Evolutionary conservation across 495 filamentous ascomycete genomes (phyloP).

Genomic region (Zalerion maritima): DNA sequence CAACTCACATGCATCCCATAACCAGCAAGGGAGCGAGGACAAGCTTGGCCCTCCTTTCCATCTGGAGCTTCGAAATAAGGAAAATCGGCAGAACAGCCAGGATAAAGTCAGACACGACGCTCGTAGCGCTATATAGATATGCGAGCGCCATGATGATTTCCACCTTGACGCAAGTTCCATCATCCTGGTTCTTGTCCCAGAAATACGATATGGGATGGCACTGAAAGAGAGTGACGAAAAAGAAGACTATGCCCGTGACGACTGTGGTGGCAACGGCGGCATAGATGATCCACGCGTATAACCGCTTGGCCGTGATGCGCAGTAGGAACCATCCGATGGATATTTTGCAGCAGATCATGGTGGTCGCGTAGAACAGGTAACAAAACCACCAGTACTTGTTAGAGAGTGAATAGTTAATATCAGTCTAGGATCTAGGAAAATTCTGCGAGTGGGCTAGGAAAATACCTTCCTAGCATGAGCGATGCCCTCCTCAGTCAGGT

Average conservation of each 20-base stretch:
- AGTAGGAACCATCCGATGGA: constrained; percentile 19
- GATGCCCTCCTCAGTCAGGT: constrained; percentile 3
- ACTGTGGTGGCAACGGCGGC: constrained; percentile 5
- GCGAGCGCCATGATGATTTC: constrained; percentile 9
- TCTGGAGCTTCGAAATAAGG: constrained; percentile 18
- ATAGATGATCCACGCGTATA: constrained; percentile 13
- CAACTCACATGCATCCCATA: constrained; percentile 15
- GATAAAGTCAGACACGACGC: constrained; percentile 17
- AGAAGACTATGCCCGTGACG: constrained; percentile 6
- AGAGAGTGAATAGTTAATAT: constrained; percentile 1
- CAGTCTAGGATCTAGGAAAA: background rate
- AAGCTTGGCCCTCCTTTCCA: constrained; percentile 12
- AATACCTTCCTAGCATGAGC: constrained; percentile 4
- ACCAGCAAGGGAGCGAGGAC: constrained; percentile 11
- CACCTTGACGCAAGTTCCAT: constrained; percentile 14
- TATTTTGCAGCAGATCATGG: constrained; percentile 15
- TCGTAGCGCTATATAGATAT: constrained; percentile 14
- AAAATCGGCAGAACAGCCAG: constrained; percentile 20
- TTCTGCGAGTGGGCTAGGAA: background rate
- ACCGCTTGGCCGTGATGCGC: constrained; percentile 9
- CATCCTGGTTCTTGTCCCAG: constrained; percentile 10
- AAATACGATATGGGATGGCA: constrained; percentile 14
- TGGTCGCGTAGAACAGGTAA: constrained; percentile 10
- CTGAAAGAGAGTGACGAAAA: constrained; percentile 12
- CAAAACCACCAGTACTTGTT: constrained; percentile 14